Evolutionary conservation across 345 rosid species (phyloP).

Genomic region (Salix exigua): DNA sequence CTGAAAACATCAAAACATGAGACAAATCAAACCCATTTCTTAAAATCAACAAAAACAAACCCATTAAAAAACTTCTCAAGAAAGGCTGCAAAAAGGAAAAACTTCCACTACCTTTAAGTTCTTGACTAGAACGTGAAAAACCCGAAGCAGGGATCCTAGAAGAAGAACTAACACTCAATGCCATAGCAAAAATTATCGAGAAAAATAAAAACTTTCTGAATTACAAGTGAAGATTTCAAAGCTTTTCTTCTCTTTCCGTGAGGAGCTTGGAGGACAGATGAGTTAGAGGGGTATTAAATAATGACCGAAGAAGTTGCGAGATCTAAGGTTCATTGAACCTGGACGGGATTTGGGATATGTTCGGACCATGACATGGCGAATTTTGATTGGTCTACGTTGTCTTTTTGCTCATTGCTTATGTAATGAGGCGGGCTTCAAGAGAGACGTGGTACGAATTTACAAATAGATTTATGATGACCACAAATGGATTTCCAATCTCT

Average conservation of each 20-base stretch:
- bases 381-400: not conserved
- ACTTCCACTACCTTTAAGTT: slow-evolving; percentile 36
- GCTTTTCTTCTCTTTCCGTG: not conserved
- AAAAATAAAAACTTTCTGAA: not conserved
- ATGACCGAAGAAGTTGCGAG: slow-evolving; percentile 5
- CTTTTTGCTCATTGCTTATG: slow-evolving; percentile 34
- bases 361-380: slow-evolving; percentile 29
- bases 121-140: slow-evolving; percentile 31
- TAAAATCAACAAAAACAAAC: slow-evolving; percentile 15
- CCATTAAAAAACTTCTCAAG: not conserved
- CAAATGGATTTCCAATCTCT: no score
- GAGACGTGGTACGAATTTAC: not conserved
- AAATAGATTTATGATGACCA: no score
- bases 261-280: not conserved
- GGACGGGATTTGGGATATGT: slow-evolving; percentile 28
- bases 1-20: slow-evolving; percentile 25
- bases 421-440: slow-evolving; percentile 33
- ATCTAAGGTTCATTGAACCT: slow-evolving; percentile 46
- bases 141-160: slow-evolving; percentile 43
- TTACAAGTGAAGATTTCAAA: not conserved
- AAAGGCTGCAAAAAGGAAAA: not conserved
- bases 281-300: slow-evolving; percentile 36
- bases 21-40: slow-evolving; percentile 2
- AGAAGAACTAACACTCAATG: slow-evolving; percentile 38
- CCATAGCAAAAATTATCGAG: slow-evolving; percentile 30